Evolutionary conservation across 2,329 filamentous ascomycete genomes (phyloP), one percentile per base, ranked within the genome.

Genomic region (Microdochium nivale): DNA sequence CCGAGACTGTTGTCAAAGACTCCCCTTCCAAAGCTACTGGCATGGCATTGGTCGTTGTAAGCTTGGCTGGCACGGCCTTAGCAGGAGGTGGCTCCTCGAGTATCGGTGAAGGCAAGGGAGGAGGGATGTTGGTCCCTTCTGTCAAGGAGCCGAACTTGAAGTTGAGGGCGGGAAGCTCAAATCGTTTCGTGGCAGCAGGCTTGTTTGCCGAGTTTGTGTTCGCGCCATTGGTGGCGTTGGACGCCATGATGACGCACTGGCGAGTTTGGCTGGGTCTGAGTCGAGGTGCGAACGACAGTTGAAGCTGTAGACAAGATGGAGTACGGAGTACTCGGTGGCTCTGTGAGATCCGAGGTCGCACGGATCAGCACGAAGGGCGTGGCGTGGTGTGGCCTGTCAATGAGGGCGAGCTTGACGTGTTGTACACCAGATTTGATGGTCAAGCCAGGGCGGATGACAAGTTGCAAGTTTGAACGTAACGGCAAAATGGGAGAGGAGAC

Each of bases 81-180:
- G 75, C 71, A 54, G 72, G 73, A 51, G 72, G 70, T 40, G 71
- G 69, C 62, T 78, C 74, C 58, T 72, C 66, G 51, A 62, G 61
- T 50, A 75, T 65, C 47, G 79, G 79, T 48, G 79, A 82, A 19
- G 78, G 78, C 47, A 70, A 70, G 24, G 80, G 80, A 27, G 80
- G 77, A 44, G 80, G 80, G 57, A 83, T 83, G 60, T 79, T 62
- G 62, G 80, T 83, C 51, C 80, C 80, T 40, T 83, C 79, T 44
- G 80, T 83, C 61, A 83, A 69, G 47, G 75, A 79, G 53, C 74
- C 72, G 59, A 82, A 81, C 57, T 80, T 75, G 67, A 83, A 73
- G 56, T 83, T 70, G 54, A 83, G 72, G 47, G 72, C 74, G 9
- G 80, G 80, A 53, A 83, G 73, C 67, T 82, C 76, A 56, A 83